phyloP scores from a whole-genome alignment of 2,329 filamentous ascomycete genomes.

The Chrysoporthe cubensis region DNA sequence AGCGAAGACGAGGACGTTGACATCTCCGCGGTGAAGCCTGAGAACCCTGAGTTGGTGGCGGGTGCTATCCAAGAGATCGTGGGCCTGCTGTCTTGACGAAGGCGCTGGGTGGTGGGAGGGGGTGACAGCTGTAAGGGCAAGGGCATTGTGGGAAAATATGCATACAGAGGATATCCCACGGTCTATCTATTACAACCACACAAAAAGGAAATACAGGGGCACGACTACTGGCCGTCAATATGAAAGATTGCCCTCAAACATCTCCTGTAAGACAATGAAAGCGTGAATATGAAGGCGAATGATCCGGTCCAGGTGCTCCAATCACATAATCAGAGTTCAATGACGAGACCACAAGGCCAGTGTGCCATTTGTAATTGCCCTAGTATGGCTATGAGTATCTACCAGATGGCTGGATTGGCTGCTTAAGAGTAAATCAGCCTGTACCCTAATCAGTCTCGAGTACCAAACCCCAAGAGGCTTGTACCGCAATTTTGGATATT shows the following conservation, averaged over 20 bases:
- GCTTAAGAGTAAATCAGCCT: not conserved
- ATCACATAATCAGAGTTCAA: not conserved
- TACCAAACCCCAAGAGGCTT: too few relatives aligned
- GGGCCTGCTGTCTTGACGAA: conserved; percentile 21
- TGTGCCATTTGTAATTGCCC: conserved; percentile 13
- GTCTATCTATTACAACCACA: not conserved
- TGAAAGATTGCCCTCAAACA: not conserved
- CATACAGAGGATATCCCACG: not conserved
- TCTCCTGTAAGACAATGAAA: not conserved
- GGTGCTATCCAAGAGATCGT: conserved; percentile 28
- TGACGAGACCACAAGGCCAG: conserved; percentile 6
- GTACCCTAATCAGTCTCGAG: not conserved
- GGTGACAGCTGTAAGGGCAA: conserved; percentile 60
- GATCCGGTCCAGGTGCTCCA: not conserved
- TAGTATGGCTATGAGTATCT: not conserved
- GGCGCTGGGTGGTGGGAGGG: conserved; percentile 39
- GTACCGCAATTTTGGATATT: not conserved
- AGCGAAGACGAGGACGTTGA: conserved; percentile 18
- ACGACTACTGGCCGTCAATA: not conserved
- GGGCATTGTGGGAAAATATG: conserved; percentile 43
- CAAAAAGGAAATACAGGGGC: not conserved
- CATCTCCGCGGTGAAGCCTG: conserved; percentile 18
- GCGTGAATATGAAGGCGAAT: too few relatives aligned
- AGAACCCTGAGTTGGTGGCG: conserved; percentile 29
- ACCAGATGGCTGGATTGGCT: not conserved